Evolutionary conservation across 1,284 basidiomycete species (phyloP).

Genomic region (Hypsizygus ulmarius): DNA sequence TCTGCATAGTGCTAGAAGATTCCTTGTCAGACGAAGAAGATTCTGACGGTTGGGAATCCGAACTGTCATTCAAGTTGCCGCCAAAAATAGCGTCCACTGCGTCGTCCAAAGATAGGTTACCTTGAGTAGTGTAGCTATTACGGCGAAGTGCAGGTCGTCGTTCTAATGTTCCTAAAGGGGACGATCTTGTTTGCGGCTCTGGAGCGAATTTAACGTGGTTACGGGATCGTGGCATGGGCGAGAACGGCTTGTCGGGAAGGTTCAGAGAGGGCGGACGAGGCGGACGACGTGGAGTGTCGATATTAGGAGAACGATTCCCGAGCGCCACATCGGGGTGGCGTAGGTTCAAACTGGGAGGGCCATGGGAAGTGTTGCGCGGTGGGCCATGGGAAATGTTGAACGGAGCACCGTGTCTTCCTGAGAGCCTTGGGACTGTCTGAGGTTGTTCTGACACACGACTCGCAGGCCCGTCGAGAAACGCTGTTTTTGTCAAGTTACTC

Average conservation of each 20-base stretch:
- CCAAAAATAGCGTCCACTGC: neutral
- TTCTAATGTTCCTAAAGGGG: constrained; percentile 4
- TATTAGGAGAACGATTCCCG: neutral
- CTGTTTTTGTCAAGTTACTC: neutral
- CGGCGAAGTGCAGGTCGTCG: constrained; percentile 2
- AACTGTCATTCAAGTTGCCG: no score
- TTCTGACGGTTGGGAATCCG: no score
- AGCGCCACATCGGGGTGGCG: neutral
- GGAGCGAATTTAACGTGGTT: constrained; percentile 18
- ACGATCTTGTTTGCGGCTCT: constrained; percentile 11
- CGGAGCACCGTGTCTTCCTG: constrained; percentile 13
- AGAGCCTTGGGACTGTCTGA: constrained; percentile 4
- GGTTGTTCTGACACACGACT: neutral
- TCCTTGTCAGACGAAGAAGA: no score
- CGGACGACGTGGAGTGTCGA: constrained; percentile 22
- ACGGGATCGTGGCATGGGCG: constrained; percentile 11
- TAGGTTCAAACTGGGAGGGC: constrained; percentile 13
- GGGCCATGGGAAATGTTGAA: constrained; percentile 18
- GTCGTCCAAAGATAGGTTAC: neutral
- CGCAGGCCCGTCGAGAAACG: neutral
- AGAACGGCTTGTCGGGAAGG: constrained; percentile 13
- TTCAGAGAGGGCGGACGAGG: constrained; percentile 29
- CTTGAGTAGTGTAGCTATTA: neutral
- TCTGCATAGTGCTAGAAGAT: no score
- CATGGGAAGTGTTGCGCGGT: constrained; percentile 15